Evolutionary conservation across 495 filamentous ascomycete species (phyloP).

Genomic region (Copromyces sp.): DNA sequence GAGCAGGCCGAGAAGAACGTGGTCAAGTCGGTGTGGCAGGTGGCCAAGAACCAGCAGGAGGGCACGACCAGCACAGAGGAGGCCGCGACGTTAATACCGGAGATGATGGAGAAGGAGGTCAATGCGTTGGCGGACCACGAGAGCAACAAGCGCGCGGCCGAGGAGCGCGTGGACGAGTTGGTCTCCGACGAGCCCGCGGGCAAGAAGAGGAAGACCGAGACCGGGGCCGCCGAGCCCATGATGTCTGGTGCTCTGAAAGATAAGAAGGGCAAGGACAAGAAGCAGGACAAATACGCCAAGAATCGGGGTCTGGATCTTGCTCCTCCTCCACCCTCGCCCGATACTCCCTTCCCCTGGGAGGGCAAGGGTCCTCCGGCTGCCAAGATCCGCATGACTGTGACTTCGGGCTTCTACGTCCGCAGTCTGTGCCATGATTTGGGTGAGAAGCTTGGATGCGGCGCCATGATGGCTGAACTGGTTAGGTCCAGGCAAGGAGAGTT

Average conservation of each 20-base stretch:
- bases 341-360: conserved; percentile 30
- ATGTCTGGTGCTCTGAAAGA: conserved; percentile 45
- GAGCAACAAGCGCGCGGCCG: conserved; percentile 38
- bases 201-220: conserved; percentile 27
- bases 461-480: conserved; percentile 75
- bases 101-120: conserved; percentile 37
- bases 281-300: conserved; percentile 16
- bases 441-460: conserved; percentile 67
- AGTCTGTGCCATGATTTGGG: conserved; percentile 89
- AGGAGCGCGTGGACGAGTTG: conserved; percentile 32
- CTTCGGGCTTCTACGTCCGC: conserved; percentile 95
- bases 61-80: conserved; percentile 17
- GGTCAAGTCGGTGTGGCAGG: conserved; percentile 56
- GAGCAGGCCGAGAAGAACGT: conserved; percentile 58
- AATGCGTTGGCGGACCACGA: conserved; percentile 34
- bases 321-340: conserved; percentile 21
- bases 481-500: conserved; percentile 76
- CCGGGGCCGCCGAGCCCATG: conserved; percentile 20
- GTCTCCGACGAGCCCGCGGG: conserved; percentile 19
- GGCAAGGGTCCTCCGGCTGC: conserved; percentile 57
- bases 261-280: conserved; percentile 2
- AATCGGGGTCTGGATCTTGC: conserved; percentile 27
- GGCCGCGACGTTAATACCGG: conserved; percentile 28
- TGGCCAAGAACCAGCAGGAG: conserved; percentile 32
- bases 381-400: conserved; percentile 80